phyloP scores from a whole-genome alignment of 2,329 filamentous ascomycete species.

The Lachnellula arida region DNA sequence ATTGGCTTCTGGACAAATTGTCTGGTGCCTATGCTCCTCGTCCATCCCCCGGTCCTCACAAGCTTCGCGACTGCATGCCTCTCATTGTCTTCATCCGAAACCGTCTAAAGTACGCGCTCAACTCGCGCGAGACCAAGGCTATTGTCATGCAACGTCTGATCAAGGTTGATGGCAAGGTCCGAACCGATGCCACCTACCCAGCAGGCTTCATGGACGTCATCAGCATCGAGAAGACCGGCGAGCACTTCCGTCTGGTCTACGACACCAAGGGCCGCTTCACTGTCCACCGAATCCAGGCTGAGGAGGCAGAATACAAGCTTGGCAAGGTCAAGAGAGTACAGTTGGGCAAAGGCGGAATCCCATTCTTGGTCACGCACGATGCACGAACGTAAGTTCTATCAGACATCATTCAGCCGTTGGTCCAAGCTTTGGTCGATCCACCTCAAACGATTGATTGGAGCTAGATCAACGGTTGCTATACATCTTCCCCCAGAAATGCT shows the following conservation, averaged over 20 bases:
- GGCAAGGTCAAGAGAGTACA: slow-evolving; percentile 99
- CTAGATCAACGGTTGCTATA: slow-evolving; percentile 34
- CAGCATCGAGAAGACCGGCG: slow-evolving; percentile 98
- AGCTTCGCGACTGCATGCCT: slow-evolving; percentile 97
- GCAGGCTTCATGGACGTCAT: slow-evolving; percentile 99
- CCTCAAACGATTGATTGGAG: slow-evolving; percentile 25
- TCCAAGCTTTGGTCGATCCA: slow-evolving; percentile 87
- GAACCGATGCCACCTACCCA: slow-evolving; percentile 97
- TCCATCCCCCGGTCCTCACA: slow-evolving; percentile 86
- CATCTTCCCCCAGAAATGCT: slow-evolving; percentile 27
- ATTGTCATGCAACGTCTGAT: slow-evolving; percentile 99
- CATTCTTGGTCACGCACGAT: slow-evolving; percentile 99
- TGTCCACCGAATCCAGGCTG: slow-evolving; percentile 96
- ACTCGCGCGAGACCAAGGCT: slow-evolving; percentile 93
- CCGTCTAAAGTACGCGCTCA: slow-evolving; percentile 99
- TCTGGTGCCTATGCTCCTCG: slow-evolving; percentile 79
- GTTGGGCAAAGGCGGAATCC: slow-evolving; percentile 98
- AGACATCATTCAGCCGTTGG: slow-evolving; percentile 99
- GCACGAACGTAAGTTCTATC: slow-evolving; percentile 99
- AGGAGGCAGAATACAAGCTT: slow-evolving; percentile 99
- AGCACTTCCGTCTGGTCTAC: slow-evolving; percentile 99
- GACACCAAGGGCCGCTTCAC: slow-evolving; percentile 99
- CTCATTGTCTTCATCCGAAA: slow-evolving; percentile 97
- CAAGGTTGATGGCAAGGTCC: slow-evolving; percentile 99
- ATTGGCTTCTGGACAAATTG: slow-evolving; percentile 99